These are phyloP conservation scores for Clohesyomyces aquaticus DNA, from an alignment of 495 filamentous ascomycete species.

Conservation along the genomic window DNA sequence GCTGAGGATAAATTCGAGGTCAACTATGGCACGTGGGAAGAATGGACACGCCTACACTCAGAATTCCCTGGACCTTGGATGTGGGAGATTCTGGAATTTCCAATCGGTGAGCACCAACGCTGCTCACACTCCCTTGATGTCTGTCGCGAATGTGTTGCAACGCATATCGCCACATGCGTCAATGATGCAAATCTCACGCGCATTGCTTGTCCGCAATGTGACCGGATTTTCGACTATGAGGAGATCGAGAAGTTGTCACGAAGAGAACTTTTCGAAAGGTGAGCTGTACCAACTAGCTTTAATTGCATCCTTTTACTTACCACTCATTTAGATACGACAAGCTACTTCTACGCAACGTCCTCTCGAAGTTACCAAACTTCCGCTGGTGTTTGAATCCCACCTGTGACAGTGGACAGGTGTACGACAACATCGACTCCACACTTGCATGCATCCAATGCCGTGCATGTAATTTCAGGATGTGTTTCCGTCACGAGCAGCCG, in stretches of 20 bases:
- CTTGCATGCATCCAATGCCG: constrained; percentile 6
- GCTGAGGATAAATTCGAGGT: constrained; percentile 19
- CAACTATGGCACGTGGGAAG: neutral
- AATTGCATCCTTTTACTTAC: neutral
- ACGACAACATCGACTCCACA: constrained; percentile 9
- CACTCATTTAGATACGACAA: constrained; percentile 18
- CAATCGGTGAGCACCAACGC: neutral
- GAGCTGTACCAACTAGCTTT: neutral
- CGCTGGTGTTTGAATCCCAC: constrained; percentile 6
- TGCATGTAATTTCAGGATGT: constrained; percentile 12
- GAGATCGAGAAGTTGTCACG: neutral
- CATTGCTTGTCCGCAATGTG: constrained; percentile 14
- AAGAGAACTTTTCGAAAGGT: neutral
- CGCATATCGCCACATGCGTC: neutral
- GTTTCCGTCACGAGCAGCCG: constrained; percentile 6
- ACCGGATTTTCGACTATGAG: neutral
- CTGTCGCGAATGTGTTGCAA: constrained; percentile 4
- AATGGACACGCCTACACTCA: constrained; percentile 1
- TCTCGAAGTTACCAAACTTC: constrained; percentile 8
- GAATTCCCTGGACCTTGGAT: constrained; percentile 7
- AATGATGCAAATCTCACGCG: constrained; percentile 1
- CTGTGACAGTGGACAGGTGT: constrained; percentile 12
- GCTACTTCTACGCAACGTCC: neutral
- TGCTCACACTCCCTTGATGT: constrained; percentile 15
- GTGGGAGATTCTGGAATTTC: constrained; percentile 16